These are phyloP conservation scores for Stylosanthes scabra DNA, from an alignment of 331 rosid genomes.

Conservation along the genomic window DNA sequence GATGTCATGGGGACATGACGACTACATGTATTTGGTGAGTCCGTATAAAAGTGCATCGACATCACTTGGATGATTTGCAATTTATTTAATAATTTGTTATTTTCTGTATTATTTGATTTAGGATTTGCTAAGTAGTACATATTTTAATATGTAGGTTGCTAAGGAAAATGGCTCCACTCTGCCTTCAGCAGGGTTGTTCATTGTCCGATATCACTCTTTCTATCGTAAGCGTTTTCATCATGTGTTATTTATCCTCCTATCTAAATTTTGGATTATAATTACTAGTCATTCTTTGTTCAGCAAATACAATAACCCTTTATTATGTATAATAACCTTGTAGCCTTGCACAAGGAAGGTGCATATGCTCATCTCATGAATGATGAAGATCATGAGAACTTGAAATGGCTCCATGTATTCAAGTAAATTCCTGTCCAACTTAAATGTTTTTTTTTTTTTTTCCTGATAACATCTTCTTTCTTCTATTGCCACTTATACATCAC, in stretches of 20 bases:
- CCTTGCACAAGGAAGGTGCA: constrained; percentile 68
- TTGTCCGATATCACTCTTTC: constrained; percentile 80
- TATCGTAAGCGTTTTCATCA: constrained; percentile 60
- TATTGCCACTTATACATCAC: background rate
- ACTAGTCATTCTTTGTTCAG: background rate
- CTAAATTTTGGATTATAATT: background rate
- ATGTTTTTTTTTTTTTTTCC: background rate
- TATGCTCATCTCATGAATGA: constrained; percentile 78
- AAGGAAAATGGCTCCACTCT: constrained; percentile 69
- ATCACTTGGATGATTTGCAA: background rate
- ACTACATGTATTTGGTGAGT: constrained; percentile 81
- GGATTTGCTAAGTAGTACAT: background rate
- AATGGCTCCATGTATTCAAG: constrained; percentile 87
- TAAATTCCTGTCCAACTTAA: constrained; percentile 28
- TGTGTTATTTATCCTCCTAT: background rate
- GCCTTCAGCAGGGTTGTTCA: constrained; percentile 76
- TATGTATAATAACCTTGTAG: constrained; percentile 41
- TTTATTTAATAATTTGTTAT: background rate
- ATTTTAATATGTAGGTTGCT: constrained; percentile 60
- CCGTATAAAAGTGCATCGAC: background rate
- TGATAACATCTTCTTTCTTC: background rate
- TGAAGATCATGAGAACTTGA: constrained; percentile 66
- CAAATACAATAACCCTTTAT: background rate
- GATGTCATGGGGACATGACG: constrained; percentile 93
- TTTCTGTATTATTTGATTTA: background rate